Evolutionary conservation across 345 rosid genomes (phyloP).

Genomic region (Citrus hindsii): DNA sequence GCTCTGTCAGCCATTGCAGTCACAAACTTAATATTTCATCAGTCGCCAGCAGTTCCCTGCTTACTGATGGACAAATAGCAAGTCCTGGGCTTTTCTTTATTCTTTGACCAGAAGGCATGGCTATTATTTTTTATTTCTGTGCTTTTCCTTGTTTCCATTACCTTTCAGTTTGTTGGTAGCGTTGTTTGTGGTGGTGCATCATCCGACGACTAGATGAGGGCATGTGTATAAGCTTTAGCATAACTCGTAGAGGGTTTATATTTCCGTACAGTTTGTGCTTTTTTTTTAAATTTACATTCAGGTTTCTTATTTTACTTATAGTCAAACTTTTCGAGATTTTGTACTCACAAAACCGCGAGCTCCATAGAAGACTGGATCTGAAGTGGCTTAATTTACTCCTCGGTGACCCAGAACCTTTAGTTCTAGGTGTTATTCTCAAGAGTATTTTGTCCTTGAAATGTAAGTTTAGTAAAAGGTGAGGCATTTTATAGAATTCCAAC

Average conservation of each 20-base stretch:
- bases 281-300: not conserved
- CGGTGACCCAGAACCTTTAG: not conserved
- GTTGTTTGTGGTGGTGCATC: not conserved
- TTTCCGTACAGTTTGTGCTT: not conserved
- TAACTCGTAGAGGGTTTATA: not conserved
- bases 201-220: no score
- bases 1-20: slow-evolving; percentile 25
- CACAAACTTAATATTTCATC: slow-evolving; percentile 1
- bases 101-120: not conserved
- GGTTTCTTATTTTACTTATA: no score
- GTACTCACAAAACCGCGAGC: not conserved
- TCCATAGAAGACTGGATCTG: not conserved
- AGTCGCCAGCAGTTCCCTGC: not conserved
- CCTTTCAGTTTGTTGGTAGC: not conserved
- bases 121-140: not conserved
- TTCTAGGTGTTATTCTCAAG: not conserved
- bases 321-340: not conserved
- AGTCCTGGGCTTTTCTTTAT: not conserved
- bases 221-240: not conserved
- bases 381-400: not conserved
- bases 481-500: no score
- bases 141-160: not conserved
- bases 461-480: no score
- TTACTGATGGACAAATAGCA: not conserved
- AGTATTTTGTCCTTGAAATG: not conserved